Base-by-base conservation (phyloP, 768 basidiomycete genomes). In the Boletellus ananas region DNA sequence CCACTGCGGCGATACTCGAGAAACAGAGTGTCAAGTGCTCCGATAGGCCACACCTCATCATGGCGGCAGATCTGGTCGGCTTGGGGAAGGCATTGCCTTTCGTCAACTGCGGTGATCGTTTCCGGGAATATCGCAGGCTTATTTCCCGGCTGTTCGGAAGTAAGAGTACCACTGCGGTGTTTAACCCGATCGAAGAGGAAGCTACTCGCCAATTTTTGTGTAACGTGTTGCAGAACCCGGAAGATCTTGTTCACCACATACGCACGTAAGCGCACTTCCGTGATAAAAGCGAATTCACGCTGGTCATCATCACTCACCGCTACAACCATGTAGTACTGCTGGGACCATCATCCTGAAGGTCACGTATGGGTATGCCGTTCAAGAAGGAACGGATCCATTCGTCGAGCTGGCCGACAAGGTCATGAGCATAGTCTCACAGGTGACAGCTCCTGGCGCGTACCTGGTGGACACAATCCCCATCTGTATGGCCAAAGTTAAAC, bases 11-110 rank as follows among this genome's bases (percentile, higher is more conserved):
- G 46, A 63, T 84, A 20, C 66, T 84, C 23, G 80, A 81, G 39
- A 79, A 73, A 58, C 72, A 78, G 43, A 74, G 79, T 45, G 58
- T 73, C n/a, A 77, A 78, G 40, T 81, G 79, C 57, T 80, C 80
- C 14, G 25, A 58, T 23, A 54, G 63, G 44, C 54, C 58, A 7
- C 40, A 36, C 29, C 4, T 52, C 7, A 51, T 51, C 17, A 60
- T 65, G 63, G 51, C 49, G 13, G 6, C 18, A 8, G 63, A 64
- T 12, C 35, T 64, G 34, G 49, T 51, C 72, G 58, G 56, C 1
- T 43, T 45, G 31, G 3, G 6, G 1, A 40, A 55, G 6, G 42
- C 12, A 10, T 21, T 59, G 18, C 5, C 45, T 10, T 66, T 58
- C 4, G 23, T 36, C 0, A 18, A 51, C 25, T 36, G 52, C 34